Percentiles rank a stretch among this genome's conserved stretches.
phyloP scores from a whole-genome alignment of 2,329 filamentous ascomycete species.

The Grosmannia huntii region DNA sequence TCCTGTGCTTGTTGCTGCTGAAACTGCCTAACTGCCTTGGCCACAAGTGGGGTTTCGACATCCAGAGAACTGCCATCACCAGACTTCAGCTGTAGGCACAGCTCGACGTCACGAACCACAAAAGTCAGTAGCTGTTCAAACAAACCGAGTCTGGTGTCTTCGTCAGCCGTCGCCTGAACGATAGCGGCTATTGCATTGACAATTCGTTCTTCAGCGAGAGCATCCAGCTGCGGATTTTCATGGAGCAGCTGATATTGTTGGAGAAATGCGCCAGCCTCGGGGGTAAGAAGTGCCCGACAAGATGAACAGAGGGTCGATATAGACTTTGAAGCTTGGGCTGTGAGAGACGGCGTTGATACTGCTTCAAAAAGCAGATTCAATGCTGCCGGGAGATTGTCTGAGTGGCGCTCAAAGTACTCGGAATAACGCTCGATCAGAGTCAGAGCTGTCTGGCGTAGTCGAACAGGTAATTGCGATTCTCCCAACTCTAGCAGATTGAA shows the following conservation, averaged over 20 bases:
- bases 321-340: conserved; percentile 58
- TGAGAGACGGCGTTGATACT: conserved; percentile 46
- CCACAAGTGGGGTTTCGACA: conserved; percentile 8
- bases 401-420: conserved; percentile 62
- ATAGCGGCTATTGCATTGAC: conserved; percentile 63
- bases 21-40: conserved; percentile 15
- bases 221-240: conserved; percentile 47
- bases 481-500: conserved; percentile 40
- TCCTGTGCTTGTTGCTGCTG: conserved; percentile 5
- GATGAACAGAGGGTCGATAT: conserved; percentile 65
- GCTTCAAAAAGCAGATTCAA: conserved; percentile 64
- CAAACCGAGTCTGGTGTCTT: conserved; percentile 38
- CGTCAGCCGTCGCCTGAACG: conserved; percentile 55
- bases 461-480: conserved; percentile 41
- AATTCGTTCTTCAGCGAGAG: conserved; percentile 58
- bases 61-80: conserved; percentile 9
- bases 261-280: conserved; percentile 56
- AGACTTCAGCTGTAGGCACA: conserved; percentile 23
- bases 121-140: conserved; percentile 47
- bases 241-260: conserved; percentile 57
- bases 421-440: conserved; percentile 60
- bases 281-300: conserved; percentile 55
- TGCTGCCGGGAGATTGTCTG: conserved; percentile 53
- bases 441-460: conserved; percentile 55
- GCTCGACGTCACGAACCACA: conserved; percentile 48